phyloP scores from a whole-genome alignment of 768 basidiomycete genomes.

The Boletus huronensis region DNA sequence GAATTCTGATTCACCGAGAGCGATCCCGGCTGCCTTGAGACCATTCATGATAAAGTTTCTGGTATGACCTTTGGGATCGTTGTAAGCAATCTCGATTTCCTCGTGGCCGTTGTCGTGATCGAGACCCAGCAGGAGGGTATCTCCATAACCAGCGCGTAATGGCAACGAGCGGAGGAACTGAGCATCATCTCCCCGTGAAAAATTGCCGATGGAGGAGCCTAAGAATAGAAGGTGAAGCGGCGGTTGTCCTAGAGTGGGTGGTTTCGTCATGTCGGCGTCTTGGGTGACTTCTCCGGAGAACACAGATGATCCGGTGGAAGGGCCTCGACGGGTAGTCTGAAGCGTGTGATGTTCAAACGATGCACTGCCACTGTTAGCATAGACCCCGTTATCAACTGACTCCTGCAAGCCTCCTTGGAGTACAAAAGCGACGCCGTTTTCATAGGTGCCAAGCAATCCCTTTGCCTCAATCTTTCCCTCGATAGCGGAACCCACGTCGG shows the following conservation, averaged over 20 bases:
- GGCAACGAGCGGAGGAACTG: conserved; percentile 78
- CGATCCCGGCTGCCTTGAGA: conserved; percentile 60
- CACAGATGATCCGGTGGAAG: conserved; percentile 39
- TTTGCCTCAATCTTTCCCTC: conserved; percentile 72
- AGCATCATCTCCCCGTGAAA: conserved; percentile 62
- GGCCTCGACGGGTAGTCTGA: conserved; percentile 22
- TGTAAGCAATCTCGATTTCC: conserved; percentile 83
- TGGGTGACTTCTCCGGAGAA: conserved; percentile 20
- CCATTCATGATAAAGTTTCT: conserved; percentile 85
- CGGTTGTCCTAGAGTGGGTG: conserved; percentile 48
- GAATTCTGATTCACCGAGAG: conserved; percentile 61
- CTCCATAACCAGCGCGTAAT: conserved; percentile 66
- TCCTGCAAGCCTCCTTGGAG: conserved; percentile 37
- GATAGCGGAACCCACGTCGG: conserved; percentile 58
- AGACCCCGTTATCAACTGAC: conserved; percentile 4
- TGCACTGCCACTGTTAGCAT: background rate
- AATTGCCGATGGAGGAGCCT: conserved; percentile 92
- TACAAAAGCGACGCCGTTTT: conserved; percentile 82
- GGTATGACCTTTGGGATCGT: conserved; percentile 74
- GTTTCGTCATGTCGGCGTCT: conserved; percentile 17
- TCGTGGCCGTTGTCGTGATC: conserved; percentile 74
- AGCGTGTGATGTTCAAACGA: conserved; percentile 8
- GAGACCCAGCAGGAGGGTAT: conserved; percentile 87
- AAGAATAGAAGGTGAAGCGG: conserved; percentile 87
- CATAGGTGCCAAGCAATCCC: conserved; percentile 90